phyloP scores from a whole-genome alignment of 441 rosid genomes.

The Melastoma candidum region DNA sequence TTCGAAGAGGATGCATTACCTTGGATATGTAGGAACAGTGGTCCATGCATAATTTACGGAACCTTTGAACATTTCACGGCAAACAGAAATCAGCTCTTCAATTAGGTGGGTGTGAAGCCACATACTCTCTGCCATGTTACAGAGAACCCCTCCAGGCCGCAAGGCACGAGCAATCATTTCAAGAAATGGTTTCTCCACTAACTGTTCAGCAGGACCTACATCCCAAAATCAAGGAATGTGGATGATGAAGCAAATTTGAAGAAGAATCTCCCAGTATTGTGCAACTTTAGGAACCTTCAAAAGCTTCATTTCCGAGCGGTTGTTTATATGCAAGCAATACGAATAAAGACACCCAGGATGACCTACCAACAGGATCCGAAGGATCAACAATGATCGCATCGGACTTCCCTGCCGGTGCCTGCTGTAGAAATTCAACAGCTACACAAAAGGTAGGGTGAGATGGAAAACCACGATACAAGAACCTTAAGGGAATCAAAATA shows the following conservation, averaged over 20 bases:
- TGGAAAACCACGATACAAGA: conserved; percentile 11
- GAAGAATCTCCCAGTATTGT: no score
- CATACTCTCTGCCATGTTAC: conserved; percentile 99
- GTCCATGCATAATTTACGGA: conserved; percentile 93
- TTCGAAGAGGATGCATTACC: conserved; percentile 27
- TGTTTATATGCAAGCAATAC: no score
- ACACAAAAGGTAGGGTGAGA: conserved; percentile 24
- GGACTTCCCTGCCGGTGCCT: conserved; percentile 61
- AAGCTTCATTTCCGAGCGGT: no score
- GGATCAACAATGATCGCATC: conserved; percentile 95
- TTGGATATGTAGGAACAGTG: conserved; percentile 95
- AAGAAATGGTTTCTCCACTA: conserved; percentile 92
- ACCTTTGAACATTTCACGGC: conserved; percentile 75
- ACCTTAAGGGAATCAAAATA: conserved; percentile 17
- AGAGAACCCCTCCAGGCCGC: conserved; percentile 92
- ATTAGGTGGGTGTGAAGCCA: conserved; percentile 99
- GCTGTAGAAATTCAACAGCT: conserved; percentile 78
- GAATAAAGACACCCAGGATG: no score
- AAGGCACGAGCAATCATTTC: conserved; percentile 69
- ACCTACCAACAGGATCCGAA: conserved; percentile 94
- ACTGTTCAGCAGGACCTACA: conserved; percentile 87
- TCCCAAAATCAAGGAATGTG: conserved; percentile 2
- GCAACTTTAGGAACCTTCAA: no score
- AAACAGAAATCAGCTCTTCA: conserved; percentile 68
- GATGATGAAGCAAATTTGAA: background rate